These are phyloP conservation scores for Aspergillus sp. DNA, from an alignment of 2,329 filamentous ascomycete species.

Conservation along the genomic window DNA sequence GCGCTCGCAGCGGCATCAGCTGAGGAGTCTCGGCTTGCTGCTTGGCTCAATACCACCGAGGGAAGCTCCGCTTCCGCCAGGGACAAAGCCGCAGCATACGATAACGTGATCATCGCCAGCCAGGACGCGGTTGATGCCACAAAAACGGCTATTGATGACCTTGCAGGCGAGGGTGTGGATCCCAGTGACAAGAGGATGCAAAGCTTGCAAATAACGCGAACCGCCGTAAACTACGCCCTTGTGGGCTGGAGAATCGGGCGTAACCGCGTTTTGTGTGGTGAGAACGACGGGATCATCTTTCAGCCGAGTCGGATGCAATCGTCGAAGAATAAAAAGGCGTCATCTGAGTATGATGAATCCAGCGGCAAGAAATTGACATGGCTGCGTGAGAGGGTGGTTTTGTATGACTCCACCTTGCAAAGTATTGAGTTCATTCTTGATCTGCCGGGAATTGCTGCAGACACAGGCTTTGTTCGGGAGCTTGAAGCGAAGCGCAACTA, in stretches of 20 bases:
- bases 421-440: slow-evolving; percentile 89
- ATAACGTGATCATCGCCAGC: slow-evolving; percentile 82
- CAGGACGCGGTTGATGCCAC: slow-evolving; percentile 94
- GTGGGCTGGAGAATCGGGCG: slow-evolving; percentile 93
- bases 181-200: slow-evolving; percentile 87
- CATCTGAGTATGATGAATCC: slow-evolving; percentile 61
- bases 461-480: slow-evolving; percentile 71
- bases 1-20: slow-evolving; percentile 69
- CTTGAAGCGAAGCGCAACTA: slow-evolving; percentile 78
- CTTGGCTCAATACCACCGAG: slow-evolving; percentile 44
- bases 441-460: slow-evolving; percentile 83
- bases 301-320: slow-evolving; percentile 48
- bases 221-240: slow-evolving; percentile 90
- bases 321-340: slow-evolving; percentile 53
- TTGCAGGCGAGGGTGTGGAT: slow-evolving; percentile 77
- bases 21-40: slow-evolving; percentile 53
- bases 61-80: slow-evolving; percentile 43
- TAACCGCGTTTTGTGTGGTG: slow-evolving; percentile 84
- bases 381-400: slow-evolving; percentile 79
- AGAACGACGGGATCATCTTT: slow-evolving; percentile 70
- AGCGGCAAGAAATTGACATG: slow-evolving; percentile 74
- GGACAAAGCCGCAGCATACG: slow-evolving; percentile 82
- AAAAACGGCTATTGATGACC: slow-evolving; percentile 88
- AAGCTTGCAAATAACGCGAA: slow-evolving; percentile 85
- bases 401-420: slow-evolving; percentile 89